phyloP scores from a whole-genome alignment of 441 rosid species.

The Gossypium laxum region DNA sequence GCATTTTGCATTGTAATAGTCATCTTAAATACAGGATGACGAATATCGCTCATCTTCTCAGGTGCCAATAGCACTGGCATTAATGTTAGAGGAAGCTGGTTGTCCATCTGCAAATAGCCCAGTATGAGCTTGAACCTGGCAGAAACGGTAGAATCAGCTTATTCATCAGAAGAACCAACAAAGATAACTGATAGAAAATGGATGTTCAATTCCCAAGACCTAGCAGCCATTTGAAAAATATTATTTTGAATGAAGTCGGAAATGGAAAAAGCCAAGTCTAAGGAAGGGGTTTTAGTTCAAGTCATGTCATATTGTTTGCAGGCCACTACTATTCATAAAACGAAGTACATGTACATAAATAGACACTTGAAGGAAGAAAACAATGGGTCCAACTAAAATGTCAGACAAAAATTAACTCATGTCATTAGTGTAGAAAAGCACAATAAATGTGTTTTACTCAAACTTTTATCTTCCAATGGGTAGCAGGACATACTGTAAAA shows the following conservation, averaged over 20 bases:
- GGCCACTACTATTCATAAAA: not conserved
- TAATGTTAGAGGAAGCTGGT: constrained; percentile 87
- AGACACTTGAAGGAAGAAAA: not conserved
- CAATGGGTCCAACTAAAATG: not conserved
- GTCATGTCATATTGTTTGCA: not conserved
- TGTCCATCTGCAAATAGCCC: constrained; percentile 86
- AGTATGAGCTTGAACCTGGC: constrained; percentile 87
- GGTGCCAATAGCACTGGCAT: constrained; percentile 92
- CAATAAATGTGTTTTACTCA: not conserved
- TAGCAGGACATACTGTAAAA: not conserved
- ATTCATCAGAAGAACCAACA: constrained; percentile 6
- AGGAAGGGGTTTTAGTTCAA: not conserved
- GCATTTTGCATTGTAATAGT: constrained; percentile 71
- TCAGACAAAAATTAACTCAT: not conserved
- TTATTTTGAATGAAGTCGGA: not conserved
- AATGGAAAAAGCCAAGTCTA: not conserved
- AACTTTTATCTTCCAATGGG: not conserved
- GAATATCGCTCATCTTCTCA: constrained; percentile 53
- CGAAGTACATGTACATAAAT: not conserved
- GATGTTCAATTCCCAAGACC: not conserved
- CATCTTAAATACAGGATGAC: constrained; percentile 92
- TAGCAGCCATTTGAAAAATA: not conserved
- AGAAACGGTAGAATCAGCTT: constrained; percentile 18
- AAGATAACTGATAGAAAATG: not conserved
- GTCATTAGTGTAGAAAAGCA: not conserved